These are phyloP conservation scores for Aechmea fasciata DNA, from an alignment of 176 grass and related monocot species.

Conservation along the genomic window DNA sequence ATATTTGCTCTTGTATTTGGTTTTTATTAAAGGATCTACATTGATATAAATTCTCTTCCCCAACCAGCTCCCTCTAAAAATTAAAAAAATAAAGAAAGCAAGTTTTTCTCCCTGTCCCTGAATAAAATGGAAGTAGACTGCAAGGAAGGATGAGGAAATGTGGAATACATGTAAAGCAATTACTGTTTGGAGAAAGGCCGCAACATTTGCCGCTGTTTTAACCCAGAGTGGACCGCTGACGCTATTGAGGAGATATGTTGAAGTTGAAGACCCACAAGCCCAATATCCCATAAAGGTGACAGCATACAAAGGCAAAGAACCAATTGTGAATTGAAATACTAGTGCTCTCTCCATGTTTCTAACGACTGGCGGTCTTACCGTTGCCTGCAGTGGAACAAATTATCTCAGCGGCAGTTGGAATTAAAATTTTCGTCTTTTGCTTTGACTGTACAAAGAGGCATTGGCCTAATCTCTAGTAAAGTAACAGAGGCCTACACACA, in stretches of 20 bases:
- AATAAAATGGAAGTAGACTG: neutral
- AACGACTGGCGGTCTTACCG: constrained; percentile 68
- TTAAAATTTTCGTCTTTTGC: neutral
- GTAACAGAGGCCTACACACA: too few relatives aligned
- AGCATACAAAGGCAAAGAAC: constrained; percentile 63
- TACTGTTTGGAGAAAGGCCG: constrained; percentile 83
- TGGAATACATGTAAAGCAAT: constrained; percentile 63
- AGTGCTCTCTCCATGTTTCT: constrained; percentile 96
- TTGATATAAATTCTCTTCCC: too few relatives aligned
- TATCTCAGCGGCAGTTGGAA: neutral
- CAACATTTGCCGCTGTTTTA: constrained; percentile 56
- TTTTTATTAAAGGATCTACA: too few relatives aligned
- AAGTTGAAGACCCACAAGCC: constrained; percentile 84
- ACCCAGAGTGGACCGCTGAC: constrained; percentile 62
- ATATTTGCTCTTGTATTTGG: too few relatives aligned
- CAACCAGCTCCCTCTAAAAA: too few relatives aligned
- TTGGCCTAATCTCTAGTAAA: too few relatives aligned
- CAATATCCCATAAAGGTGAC: constrained; percentile 85
- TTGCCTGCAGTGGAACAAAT: constrained; percentile 45
- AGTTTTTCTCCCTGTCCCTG: too few relatives aligned
- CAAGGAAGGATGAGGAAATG: neutral
- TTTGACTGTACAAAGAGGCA: neutral
- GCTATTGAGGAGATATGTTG: constrained; percentile 76
- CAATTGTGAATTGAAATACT: constrained; percentile 75
- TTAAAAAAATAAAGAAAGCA: too few relatives aligned